These are phyloP conservation scores for Hericium rajendrae DNA, from an alignment of 768 basidiomycete genomes.

Conservation along the genomic window DNA sequence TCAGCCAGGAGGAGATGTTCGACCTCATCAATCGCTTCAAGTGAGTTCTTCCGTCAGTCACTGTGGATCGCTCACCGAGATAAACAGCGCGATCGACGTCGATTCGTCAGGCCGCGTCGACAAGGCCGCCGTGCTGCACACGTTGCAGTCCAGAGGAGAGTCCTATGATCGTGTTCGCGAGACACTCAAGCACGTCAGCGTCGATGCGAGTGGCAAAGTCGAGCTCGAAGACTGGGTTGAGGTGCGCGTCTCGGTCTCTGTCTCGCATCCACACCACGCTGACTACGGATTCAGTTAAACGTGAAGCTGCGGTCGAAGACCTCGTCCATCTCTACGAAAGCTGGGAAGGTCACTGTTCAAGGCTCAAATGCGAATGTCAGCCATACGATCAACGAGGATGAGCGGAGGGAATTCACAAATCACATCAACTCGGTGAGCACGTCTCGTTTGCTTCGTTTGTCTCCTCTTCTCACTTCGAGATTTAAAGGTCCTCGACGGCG, in stretches of 20 bases:
- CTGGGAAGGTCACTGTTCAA: slow-evolving; percentile 88
- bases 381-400: slow-evolving; percentile 97
- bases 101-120: slow-evolving; percentile 78
- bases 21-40: slow-evolving; percentile 93
- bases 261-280: not conserved
- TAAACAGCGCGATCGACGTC: slow-evolving; percentile 55
- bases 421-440: slow-evolving; percentile 86
- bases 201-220: slow-evolving; percentile 92
- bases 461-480: not conserved
- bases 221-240: slow-evolving; percentile 99
- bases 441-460: slow-evolving; percentile 2
- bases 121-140: slow-evolving; percentile 72
- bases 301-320: slow-evolving; percentile 59
- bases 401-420: slow-evolving; percentile 90
- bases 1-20: slow-evolving; percentile 89
- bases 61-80: not conserved
- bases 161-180: slow-evolving; percentile 86
- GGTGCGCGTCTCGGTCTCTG: slow-evolving; percentile 32
- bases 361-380: slow-evolving; percentile 93
- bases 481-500: slow-evolving; percentile 78
- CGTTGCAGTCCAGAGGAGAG: slow-evolving; percentile 70
- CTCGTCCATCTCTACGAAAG: slow-evolving; percentile 40
- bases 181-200: slow-evolving; percentile 86
- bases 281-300: slow-evolving; percentile 46
- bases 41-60: slow-evolving; percentile 38